A percentile compares a stretch with the other conserved stretches of the same genome.
These are phyloP conservation scores for Hymenoscyphus fructigenus DNA, from an alignment of 2,329 filamentous ascomycete species.

Conservation along the genomic window DNA sequence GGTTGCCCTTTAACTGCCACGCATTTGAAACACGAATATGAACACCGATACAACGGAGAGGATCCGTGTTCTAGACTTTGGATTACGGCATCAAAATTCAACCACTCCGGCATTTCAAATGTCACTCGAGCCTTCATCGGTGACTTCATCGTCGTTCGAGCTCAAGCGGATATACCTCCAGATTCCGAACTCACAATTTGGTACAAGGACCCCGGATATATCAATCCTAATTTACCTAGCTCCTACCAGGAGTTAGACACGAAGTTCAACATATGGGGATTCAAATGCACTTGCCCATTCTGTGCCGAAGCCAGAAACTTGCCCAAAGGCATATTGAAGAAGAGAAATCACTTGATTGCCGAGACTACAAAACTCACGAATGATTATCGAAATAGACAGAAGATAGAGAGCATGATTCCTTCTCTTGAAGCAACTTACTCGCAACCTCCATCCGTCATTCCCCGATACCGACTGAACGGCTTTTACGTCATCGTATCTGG, in stretches of 20 bases:
- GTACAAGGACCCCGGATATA: not conserved
- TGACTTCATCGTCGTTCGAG: slow-evolving; percentile 53
- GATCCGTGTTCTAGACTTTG: slow-evolving; percentile 43
- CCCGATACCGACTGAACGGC: not conserved
- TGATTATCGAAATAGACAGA: no score
- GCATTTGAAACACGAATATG: slow-evolving; percentile 15
- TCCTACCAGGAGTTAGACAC: no score
- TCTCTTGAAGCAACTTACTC: not conserved
- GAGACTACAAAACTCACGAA: no score
- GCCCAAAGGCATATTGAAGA: not conserved
- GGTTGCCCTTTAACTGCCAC: slow-evolving; percentile 36
- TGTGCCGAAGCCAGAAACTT: no score
- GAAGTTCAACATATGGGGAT: no score
- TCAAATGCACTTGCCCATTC: no score
- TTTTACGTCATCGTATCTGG: no score
- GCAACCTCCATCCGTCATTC: not conserved
- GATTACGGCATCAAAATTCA: slow-evolving; percentile 49
- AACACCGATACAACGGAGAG: not conserved
- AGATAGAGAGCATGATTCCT: not conserved
- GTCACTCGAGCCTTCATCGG: slow-evolving; percentile 50
- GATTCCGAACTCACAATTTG: slow-evolving; percentile 45
- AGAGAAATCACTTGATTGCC: no score
- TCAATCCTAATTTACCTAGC: no score
- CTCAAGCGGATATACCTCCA: slow-evolving; percentile 42
- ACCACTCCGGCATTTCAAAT: slow-evolving; percentile 53